A percentile compares a stretch with the other conserved stretches of the same genome.
phyloP scores from a whole-genome alignment of 495 filamentous ascomycete genomes.

The Penicillium bovifimosum region DNA sequence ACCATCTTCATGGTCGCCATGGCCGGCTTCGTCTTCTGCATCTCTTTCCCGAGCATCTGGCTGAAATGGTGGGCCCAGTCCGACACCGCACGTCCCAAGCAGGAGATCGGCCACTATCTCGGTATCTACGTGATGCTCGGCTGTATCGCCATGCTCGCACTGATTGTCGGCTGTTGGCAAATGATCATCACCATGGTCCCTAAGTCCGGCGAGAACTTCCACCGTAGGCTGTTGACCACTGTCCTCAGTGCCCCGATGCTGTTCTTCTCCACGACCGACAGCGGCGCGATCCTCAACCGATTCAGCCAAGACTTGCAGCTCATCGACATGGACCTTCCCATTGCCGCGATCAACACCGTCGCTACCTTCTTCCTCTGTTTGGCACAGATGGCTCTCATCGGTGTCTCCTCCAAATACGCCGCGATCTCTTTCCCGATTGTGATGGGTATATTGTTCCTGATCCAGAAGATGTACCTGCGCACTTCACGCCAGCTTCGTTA shows the following conservation, averaged over 20 bases:
- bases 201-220: constrained; percentile 46
- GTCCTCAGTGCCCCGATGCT: constrained; percentile 45
- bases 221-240: constrained; percentile 43
- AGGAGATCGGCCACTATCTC: constrained; percentile 45
- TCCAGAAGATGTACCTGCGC: constrained; percentile 58
- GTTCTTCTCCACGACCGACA: constrained; percentile 45
- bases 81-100: constrained; percentile 37
- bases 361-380: constrained; percentile 43
- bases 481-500: constrained; percentile 61
- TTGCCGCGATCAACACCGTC: constrained; percentile 45
- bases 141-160: constrained; percentile 35
- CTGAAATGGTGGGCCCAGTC: constrained; percentile 49
- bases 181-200: constrained; percentile 52
- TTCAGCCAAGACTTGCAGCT: constrained; percentile 59
- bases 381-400: constrained; percentile 48
- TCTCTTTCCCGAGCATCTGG: constrained; percentile 49
- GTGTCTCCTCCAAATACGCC: constrained; percentile 41
- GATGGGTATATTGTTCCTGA: constrained; percentile 42
- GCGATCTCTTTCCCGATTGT: constrained; percentile 49
- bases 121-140: constrained; percentile 53
- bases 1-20: constrained; percentile 40
- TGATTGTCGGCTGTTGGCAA: constrained; percentile 46
- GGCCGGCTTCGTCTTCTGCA: constrained; percentile 40
- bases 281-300: constrained; percentile 43
- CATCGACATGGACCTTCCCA: constrained; percentile 52